phyloP scores from a whole-genome alignment of 192 early-diverging fungal genomes.

The Coemansia guatemalensis region DNA sequence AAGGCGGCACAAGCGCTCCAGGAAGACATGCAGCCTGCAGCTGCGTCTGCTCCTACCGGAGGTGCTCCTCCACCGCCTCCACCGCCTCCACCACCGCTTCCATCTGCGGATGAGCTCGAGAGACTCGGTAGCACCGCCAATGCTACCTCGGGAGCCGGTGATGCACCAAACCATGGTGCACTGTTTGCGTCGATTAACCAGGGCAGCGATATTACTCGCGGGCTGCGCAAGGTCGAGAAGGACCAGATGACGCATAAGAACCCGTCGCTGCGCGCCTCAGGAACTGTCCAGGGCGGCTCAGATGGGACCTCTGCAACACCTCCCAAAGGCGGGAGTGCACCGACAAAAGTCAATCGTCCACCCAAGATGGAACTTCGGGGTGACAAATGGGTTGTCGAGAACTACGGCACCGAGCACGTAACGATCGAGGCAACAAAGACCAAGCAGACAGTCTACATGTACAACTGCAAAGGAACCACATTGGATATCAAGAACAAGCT shows the following conservation, averaged over 20 bases:
- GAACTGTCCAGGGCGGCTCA: slow-evolving; percentile 52
- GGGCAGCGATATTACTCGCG: slow-evolving; percentile 68
- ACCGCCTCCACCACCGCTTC: slow-evolving; percentile 61
- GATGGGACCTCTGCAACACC: slow-evolving; percentile 2
- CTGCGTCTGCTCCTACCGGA: slow-evolving; percentile 44
- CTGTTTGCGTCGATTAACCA: slow-evolving; percentile 88
- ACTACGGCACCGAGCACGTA: slow-evolving; percentile 69
- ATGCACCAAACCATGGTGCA: slow-evolving; percentile 40
- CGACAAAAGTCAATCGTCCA: slow-evolving; percentile 34
- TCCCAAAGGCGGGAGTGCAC: neutral
- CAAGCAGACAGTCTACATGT: slow-evolving; percentile 91
- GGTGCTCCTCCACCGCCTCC: slow-evolving; percentile 52
- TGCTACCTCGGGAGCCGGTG: neutral
- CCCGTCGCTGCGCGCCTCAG: slow-evolving; percentile 74
- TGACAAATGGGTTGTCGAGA: slow-evolving; percentile 95
- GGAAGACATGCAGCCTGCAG: slow-evolving; percentile 19
- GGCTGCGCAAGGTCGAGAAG: slow-evolving; percentile 92
- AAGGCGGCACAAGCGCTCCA: slow-evolving; percentile 34
- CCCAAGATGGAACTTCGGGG: slow-evolving; percentile 81
- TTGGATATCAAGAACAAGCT: slow-evolving; percentile 91
- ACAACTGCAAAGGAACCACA: slow-evolving; percentile 88
- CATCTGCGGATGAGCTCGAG: slow-evolving; percentile 16
- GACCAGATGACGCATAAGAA: slow-evolving; percentile 99
- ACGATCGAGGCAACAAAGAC: slow-evolving; percentile 80
- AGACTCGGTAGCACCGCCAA: neutral